These are phyloP conservation scores for Aulographum hederae DNA, from an alignment of 2,329 filamentous ascomycete species.

Conservation along the genomic window DNA sequence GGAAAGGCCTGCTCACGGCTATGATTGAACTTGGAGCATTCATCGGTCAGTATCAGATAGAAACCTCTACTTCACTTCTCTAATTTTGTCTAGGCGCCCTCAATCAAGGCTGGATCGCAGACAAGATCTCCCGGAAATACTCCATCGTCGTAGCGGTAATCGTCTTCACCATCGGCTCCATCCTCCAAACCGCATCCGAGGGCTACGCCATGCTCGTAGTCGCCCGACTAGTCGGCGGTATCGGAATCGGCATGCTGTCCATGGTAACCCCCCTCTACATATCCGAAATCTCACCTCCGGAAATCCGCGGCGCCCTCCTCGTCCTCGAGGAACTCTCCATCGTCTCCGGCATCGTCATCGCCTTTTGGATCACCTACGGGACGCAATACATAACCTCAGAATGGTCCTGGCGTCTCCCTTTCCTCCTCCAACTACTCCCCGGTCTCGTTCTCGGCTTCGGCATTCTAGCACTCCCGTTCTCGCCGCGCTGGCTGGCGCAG, in stretches of 20 bases:
- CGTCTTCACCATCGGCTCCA: slow-evolving; percentile 32
- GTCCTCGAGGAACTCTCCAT: slow-evolving; percentile 47
- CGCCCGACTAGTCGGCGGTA: slow-evolving; percentile 30
- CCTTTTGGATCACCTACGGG: slow-evolving; percentile 31
- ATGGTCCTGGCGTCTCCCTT: slow-evolving; percentile 55
- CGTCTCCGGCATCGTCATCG: slow-evolving; percentile 44
- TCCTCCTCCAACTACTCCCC: slow-evolving; percentile 52
- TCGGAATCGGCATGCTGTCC: slow-evolving; percentile 30
- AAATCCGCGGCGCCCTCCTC: slow-evolving; percentile 48
- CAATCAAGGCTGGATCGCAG: slow-evolving; percentile 27
- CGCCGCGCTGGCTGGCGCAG: slow-evolving; percentile 57
- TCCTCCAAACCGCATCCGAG: slow-evolving; percentile 31
- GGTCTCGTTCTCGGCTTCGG: slow-evolving; percentile 47
- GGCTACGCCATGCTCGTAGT: slow-evolving; percentile 32
- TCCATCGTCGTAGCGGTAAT: slow-evolving; percentile 32
- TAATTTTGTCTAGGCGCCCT: slow-evolving; percentile 8
- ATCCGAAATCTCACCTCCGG: slow-evolving; percentile 31
- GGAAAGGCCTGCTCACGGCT: slow-evolving; percentile 29
- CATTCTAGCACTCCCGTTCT: slow-evolving; percentile 67
- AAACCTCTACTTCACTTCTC: slow-evolving; percentile 10
- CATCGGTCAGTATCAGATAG: slow-evolving; percentile 11
- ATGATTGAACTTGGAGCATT: slow-evolving; percentile 37
- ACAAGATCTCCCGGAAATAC: slow-evolving; percentile 33
- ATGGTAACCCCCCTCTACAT: slow-evolving; percentile 44
- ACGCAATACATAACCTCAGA: slow-evolving; percentile 37